Percentiles rank a stretch among this genome's conserved stretches.
These are phyloP conservation scores for Puya raimondii DNA, from an alignment of 176 grass and related monocot species.

Conservation along the genomic window DNA sequence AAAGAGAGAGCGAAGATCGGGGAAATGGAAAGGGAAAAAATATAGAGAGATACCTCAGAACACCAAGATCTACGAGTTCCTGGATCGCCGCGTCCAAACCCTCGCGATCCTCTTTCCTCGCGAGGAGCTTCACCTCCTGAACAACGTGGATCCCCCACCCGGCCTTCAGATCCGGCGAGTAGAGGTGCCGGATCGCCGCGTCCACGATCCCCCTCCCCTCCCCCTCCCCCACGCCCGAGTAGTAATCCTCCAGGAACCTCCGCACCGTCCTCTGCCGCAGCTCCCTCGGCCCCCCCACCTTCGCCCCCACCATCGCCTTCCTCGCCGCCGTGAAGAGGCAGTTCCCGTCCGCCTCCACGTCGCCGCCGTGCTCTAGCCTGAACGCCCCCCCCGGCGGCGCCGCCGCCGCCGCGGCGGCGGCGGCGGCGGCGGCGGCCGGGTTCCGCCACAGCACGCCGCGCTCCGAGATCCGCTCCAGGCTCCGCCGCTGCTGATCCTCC, in stretches of 20 bases:
- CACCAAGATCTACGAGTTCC: slow-evolving; percentile 66
- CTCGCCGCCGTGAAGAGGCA: slow-evolving; percentile 81
- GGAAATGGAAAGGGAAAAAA: background rate
- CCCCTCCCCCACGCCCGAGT: background rate
- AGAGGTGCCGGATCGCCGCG: slow-evolving; percentile 63
- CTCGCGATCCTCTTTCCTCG: slow-evolving; percentile 44
- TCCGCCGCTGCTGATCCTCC: slow-evolving; percentile 83
- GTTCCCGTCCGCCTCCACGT: slow-evolving; percentile 89
- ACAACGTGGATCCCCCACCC: slow-evolving; percentile 94
- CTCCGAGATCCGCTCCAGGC: slow-evolving; percentile 66
- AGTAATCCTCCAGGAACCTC: slow-evolving; percentile 20
- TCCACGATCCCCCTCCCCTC: slow-evolving; percentile 32
- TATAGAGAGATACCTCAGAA: slow-evolving; percentile 53
- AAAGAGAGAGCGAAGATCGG: no score
- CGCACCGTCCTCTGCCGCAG: slow-evolving; percentile 25
- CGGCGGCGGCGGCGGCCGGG: background rate
- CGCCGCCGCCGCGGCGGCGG: background rate
- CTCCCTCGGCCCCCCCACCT: slow-evolving; percentile 41
- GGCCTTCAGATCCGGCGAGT: slow-evolving; percentile 74
- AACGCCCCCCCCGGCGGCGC: slow-evolving; percentile 29
- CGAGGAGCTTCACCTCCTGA: slow-evolving; percentile 91
- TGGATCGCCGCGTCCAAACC: slow-evolving; percentile 50
- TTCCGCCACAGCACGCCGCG: slow-evolving; percentile 80
- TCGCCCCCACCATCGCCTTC: slow-evolving; percentile 43
- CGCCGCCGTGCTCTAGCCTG: slow-evolving; percentile 73